Base-by-base conservation (phyloP, 106 monocot genomes). In the Apostasia shenzhenica region DNA sequence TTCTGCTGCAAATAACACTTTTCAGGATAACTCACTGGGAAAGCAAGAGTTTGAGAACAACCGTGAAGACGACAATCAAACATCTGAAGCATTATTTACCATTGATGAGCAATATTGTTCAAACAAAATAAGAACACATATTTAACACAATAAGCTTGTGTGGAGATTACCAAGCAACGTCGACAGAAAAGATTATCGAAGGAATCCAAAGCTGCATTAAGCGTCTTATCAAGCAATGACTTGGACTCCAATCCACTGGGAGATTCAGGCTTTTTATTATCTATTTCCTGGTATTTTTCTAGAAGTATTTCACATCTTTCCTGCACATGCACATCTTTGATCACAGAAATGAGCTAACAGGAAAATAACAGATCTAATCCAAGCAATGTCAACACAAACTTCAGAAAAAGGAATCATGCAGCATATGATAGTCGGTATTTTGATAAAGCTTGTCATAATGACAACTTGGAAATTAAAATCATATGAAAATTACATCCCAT, bases 161-260 rank as follows among this genome's bases (percentile, higher is more conserved):
- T 26, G n/a, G 1, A 48, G 41, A 69, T 7, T 93, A 99, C 93
- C 87, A 93, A 80, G 54, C 99, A 99, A 49, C 93, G 82, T 14
- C 99, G 93, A 71, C 99, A 99, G 67, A 99, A 99, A 68, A 99
- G 81, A 79, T 82, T 90, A 80, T 99, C 93, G 75, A 93, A 99
- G 63, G 93, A 99, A 78, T 99, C 99, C 64, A 99, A 85, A 76
- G 87, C 83, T 41, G 73, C 80, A 84, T 68, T 71, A 5, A 99
- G 83, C 60, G 85, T 87, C 78, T 82, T 87, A 61, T 99, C 76
- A 57, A 85, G 78, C 70, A 84, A 82, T 38, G 55, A 14, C 65
- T 53, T 72, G 40, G 45, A 75, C 8, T 75, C 75, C 14, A 69
- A 52, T 68, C 75, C 45, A 58, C 44, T 51, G 76, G 76, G 72